Conservation (phyloP, 129 eudicot genomes). For the Artemisia annua region DNA sequence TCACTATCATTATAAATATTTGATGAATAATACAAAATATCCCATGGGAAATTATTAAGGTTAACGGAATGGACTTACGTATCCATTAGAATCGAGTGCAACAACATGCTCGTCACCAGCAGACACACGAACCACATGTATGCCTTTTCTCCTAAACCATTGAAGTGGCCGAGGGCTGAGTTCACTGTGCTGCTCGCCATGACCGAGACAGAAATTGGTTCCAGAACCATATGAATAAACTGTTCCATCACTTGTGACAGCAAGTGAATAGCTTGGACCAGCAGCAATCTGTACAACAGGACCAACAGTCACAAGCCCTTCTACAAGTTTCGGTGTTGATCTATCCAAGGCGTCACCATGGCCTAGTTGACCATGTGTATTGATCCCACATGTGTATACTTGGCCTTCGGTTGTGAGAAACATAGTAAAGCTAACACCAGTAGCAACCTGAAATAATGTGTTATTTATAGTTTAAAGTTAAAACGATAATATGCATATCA, state of each 20-base stretch:
- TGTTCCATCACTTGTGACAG: slow-evolving; percentile 68
- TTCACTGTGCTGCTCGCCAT: slow-evolving; percentile 88
- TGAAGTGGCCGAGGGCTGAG: slow-evolving; percentile 66
- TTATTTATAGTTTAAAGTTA: no score
- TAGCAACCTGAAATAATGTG: slow-evolving; percentile 61
- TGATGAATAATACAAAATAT: no score
- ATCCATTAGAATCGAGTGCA: slow-evolving; percentile 91
- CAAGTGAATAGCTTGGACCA: slow-evolving; percentile 83
- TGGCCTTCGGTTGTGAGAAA: slow-evolving; percentile 80
- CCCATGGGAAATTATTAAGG: no score
- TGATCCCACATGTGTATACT: slow-evolving; percentile 88
- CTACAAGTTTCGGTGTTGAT: slow-evolving; percentile 64
- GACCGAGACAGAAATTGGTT: slow-evolving; percentile 91
- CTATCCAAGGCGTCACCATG: slow-evolving; percentile 81
- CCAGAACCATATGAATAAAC: slow-evolving; percentile 84
- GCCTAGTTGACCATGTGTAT: slow-evolving; percentile 86
- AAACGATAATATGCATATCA: no score
- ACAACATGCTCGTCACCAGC: slow-evolving; percentile 98
- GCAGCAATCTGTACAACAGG: slow-evolving; percentile 65
- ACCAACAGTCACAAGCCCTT: slow-evolving; percentile 47
- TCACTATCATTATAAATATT: no score
- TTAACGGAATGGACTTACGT: slow-evolving; percentile 51
- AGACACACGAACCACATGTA: slow-evolving; percentile 70
- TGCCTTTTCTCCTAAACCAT: slow-evolving; percentile 68
- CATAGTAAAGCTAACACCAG: slow-evolving; percentile 87